Base-by-base conservation (phyloP, 208 protist species). In the Angomonas ambiguus region DNA sequence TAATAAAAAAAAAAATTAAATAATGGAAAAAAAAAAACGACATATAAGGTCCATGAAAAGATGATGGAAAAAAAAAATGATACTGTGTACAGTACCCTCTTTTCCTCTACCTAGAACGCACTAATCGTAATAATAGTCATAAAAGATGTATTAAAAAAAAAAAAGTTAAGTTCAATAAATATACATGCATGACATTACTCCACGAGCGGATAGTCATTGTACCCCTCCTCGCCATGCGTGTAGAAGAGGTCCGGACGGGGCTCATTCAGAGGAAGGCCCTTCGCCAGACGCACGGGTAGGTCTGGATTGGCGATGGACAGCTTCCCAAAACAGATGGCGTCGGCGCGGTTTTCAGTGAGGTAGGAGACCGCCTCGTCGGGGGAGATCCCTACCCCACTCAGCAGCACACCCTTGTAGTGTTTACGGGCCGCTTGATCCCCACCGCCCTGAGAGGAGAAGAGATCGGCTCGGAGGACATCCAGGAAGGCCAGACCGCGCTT, bases 221-320 rank as follows among this genome's bases (percentile, higher is more conserved):
- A 84, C 28, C 78, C 78, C 22, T 56, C 22, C 20, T 24, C 63
- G 45, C 45, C 58, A 10, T 27, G 31, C 33, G 51, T 67, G 67
- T 77, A 84, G 65, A 77, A 80, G 22, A 58, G 67, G n/a, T 67
- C 67, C 2, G 16, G 16, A 22, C 53, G 32, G 20, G 56, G 49
- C 51, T 38, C 62, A 51, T 79, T 80, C 51, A 85, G 72, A 41
- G 51, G 42, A n/a, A 61, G 64, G 22, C 30, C 24, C 2, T 11
- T 24, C 18, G 67, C 65, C 6, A 55, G 61, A 22, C 80, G 71
- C n/a, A 65, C 33, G 27, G 73, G 56, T 1, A 90, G 74, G 68
- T 87, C 83, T 0, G 83, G 80, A 69, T 90, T 87, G 2, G 78
- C 69, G 31, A 90, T 77, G 51, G 74, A 77, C 49, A 62, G 61